These are phyloP conservation scores for Obelidium mucronatum DNA, from an alignment of 192 early-diverging fungal genomes.

Conservation along the genomic window DNA sequence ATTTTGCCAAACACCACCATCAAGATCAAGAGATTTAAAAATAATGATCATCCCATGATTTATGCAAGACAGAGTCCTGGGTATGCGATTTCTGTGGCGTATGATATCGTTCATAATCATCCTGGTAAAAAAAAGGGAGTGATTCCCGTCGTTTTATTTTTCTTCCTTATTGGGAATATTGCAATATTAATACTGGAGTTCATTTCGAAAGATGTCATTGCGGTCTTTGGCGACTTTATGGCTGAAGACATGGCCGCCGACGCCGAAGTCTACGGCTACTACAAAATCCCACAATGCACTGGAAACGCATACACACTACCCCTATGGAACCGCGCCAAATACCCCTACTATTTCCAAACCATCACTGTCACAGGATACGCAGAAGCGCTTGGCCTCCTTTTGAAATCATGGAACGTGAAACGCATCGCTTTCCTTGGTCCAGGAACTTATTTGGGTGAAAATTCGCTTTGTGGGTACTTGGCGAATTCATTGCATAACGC, in stretches of 20 bases:
- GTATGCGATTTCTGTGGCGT: background rate
- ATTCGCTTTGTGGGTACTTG: too few relatives aligned
- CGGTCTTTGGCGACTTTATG: background rate
- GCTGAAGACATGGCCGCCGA: background rate
- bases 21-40: conserved; percentile 14
- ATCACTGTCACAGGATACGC: background rate
- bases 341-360: conserved; percentile 3
- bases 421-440: too few relatives aligned
- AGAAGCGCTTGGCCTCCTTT: background rate
- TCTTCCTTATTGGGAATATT: too few relatives aligned
- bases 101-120: background rate
- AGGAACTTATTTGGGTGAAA: too few relatives aligned
- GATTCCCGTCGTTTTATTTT: too few relatives aligned
- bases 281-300: background rate
- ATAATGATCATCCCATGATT: background rate
- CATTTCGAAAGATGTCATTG: background rate
- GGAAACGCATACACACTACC: background rate
- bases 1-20: conserved; percentile 14
- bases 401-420: background rate
- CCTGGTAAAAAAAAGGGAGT: background rate
- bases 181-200: too few relatives aligned
- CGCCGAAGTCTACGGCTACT: background rate
- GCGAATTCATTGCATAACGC: too few relatives aligned
- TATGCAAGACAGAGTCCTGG: background rate
- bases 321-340: background rate